Evolutionary conservation across 148 eudicot species (phyloP).

Genomic region (Cornus florida): DNA sequence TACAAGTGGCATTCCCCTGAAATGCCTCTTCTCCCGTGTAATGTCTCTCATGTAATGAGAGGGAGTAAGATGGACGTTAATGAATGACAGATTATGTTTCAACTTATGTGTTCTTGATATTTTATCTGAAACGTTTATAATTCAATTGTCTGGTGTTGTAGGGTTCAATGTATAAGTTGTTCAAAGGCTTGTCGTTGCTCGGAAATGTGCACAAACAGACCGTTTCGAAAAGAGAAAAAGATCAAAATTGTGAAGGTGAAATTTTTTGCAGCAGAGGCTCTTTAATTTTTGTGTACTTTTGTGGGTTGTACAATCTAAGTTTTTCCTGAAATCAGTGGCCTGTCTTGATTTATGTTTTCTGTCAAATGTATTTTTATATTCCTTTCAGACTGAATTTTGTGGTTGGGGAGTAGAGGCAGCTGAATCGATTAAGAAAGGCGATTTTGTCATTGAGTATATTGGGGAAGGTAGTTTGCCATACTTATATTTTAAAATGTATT

Average conservation of each 20-base stretch:
- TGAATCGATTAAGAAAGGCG: conserved; percentile 60
- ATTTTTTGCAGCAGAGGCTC: background rate
- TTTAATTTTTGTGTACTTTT: background rate
- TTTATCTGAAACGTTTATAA: background rate
- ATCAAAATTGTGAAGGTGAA: conserved; percentile 69
- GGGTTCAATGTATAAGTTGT: conserved; percentile 96
- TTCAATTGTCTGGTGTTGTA: conserved; percentile 20
- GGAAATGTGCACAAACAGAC: conserved; percentile 75
- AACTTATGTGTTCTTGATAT: too few species aligned
- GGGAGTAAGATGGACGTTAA: too few species aligned
- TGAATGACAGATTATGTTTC: too few species aligned
- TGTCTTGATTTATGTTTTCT: background rate
- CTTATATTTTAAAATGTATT: background rate
- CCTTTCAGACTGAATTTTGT: conserved; percentile 72
- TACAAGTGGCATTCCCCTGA: too few species aligned
- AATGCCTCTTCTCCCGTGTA: too few species aligned
- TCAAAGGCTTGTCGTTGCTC: conserved; percentile 86
- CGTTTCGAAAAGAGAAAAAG: conserved; percentile 83
- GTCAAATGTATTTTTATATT: background rate
- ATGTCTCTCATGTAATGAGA: too few species aligned
- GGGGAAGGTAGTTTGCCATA: conserved; percentile 72
- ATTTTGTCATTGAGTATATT: conserved; percentile 72
- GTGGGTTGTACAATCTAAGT: background rate
- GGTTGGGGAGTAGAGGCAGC: conserved; percentile 89
- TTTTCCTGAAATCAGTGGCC: background rate